Evolutionary conservation across 192 early-diverging fungal species (phyloP).

Genomic region (Coemansia javaensis): DNA sequence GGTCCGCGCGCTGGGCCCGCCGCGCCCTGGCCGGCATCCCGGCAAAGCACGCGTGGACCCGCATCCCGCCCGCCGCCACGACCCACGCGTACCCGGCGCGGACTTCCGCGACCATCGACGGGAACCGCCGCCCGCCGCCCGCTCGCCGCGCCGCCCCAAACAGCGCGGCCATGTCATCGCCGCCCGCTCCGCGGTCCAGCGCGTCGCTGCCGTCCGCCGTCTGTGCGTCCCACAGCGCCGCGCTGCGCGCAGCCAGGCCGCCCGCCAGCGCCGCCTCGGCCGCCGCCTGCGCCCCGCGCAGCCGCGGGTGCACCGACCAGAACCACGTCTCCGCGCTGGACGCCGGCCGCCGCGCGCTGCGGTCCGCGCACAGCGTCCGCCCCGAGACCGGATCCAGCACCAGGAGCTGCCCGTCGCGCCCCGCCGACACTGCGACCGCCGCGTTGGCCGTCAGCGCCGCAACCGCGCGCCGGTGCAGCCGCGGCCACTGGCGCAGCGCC

Average conservation of each 20-base stretch:
- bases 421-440: slow-evolving; percentile 17
- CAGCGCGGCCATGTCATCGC: too few species aligned
- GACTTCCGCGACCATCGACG: slow-evolving; percentile 26
- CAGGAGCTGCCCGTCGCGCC: slow-evolving; percentile 25
- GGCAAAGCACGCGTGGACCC: slow-evolving; percentile 18
- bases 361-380: slow-evolving; percentile 3
- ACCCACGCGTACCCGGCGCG: slow-evolving; percentile 13
- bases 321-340: slow-evolving; percentile 5
- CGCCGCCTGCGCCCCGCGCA: slow-evolving; percentile 6
- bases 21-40: too few species aligned
- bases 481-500: slow-evolving; percentile 13
- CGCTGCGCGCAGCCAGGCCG: slow-evolving; percentile 11
- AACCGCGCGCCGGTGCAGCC: slow-evolving; percentile 22
- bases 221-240: slow-evolving; percentile 16
- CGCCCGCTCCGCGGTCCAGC: slow-evolving; percentile 7
- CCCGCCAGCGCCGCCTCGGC: slow-evolving; percentile 9
- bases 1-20: neutral
- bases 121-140: slow-evolving; percentile 9
- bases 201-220: slow-evolving; percentile 4
- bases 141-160: too few species aligned
- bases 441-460: slow-evolving; percentile 19
- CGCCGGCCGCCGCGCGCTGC: slow-evolving; percentile 23
- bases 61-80: slow-evolving; percentile 24
- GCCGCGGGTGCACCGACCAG: slow-evolving; percentile 25
- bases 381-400: slow-evolving; percentile 22